Conservation (phyloP, 306 rosid species). For the Lupinus albus region DNA sequence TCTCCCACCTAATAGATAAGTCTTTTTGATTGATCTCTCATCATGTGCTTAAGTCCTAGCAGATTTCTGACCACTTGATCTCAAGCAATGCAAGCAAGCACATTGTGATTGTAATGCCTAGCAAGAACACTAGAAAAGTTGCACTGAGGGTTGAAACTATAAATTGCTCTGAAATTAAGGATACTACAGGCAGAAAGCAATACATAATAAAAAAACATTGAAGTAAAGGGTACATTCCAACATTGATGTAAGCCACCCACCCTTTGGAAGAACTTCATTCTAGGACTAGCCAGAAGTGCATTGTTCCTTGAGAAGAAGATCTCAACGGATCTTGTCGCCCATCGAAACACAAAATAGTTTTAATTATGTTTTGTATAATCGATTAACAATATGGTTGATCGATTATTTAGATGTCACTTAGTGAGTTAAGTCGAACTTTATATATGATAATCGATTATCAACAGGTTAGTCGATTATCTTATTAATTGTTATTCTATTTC, state of each 20-base stretch:
- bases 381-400: too few relatives aligned
- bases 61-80: slow-evolving; percentile 82
- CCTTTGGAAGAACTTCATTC: slow-evolving; percentile 80
- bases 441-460: too few relatives aligned
- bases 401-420: too few relatives aligned
- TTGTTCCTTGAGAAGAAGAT: slow-evolving; percentile 84
- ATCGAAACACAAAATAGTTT: too few relatives aligned
- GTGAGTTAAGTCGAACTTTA: too few relatives aligned
- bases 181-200: slow-evolving; percentile 78
- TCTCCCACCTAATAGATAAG: too few relatives aligned
- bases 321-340: slow-evolving; percentile 92
- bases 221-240: slow-evolving; percentile 92
- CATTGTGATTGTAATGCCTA: slow-evolving; percentile 71
- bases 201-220: slow-evolving; percentile 73
- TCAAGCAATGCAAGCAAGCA: slow-evolving; percentile 80
- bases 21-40: too few relatives aligned
- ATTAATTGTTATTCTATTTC: too few relatives aligned
- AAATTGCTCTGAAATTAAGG: slow-evolving; percentile 79
- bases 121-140: slow-evolving; percentile 65
- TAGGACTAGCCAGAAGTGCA: slow-evolving; percentile 67
- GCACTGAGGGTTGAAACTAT: slow-evolving; percentile 69
- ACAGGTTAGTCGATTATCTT: too few relatives aligned
- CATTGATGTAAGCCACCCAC: slow-evolving; percentile 90
- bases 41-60: too few relatives aligned
- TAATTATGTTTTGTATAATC: too few relatives aligned